Evolutionary conservation across 176 grass and related monocot genomes (phyloP).

Genomic region (Rhipidocladum racemiflorum): DNA sequence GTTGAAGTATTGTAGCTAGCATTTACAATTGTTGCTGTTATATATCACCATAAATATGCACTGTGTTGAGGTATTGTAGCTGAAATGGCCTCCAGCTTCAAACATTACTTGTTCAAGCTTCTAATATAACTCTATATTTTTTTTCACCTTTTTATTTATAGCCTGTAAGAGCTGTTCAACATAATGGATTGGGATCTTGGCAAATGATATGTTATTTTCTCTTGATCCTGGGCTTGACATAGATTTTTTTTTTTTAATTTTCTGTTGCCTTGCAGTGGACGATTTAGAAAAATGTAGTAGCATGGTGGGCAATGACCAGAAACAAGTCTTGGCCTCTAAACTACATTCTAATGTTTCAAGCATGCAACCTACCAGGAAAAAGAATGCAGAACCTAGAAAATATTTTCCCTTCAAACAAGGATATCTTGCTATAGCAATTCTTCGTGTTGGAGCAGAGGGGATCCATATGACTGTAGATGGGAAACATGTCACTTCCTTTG

Average conservation of each 20-base stretch:
- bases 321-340: conserved; percentile 35
- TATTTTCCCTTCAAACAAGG: conserved; percentile 93
- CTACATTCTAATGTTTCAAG: conserved; percentile 58
- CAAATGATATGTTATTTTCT: conserved; percentile 7
- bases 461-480: conserved; percentile 98
- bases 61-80: neutral
- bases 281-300: conserved; percentile 79
- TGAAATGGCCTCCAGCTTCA: neutral
- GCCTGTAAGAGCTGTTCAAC: neutral
- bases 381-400: conserved; percentile 46
- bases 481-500: conserved; percentile 92
- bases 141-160: conserved; percentile 8
- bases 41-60: conserved; percentile 15
- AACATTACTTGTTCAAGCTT: neutral
- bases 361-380: conserved; percentile 37
- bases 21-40: neutral
- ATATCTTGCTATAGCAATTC: conserved; percentile 85
- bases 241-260: conserved; percentile 1
- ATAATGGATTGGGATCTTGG: conserved; percentile 12
- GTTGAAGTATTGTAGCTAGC: neutral
- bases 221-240: conserved; percentile 9
- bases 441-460: conserved; percentile 72
- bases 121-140: neutral
- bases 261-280: conserved; percentile 68
- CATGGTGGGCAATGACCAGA: conserved; percentile 68